Percentiles rank a stretch among this genome's conserved stretches.
Evolutionary conservation across 306 rosid species (phyloP).

Genomic region (Gleditsia sinensis): DNA sequence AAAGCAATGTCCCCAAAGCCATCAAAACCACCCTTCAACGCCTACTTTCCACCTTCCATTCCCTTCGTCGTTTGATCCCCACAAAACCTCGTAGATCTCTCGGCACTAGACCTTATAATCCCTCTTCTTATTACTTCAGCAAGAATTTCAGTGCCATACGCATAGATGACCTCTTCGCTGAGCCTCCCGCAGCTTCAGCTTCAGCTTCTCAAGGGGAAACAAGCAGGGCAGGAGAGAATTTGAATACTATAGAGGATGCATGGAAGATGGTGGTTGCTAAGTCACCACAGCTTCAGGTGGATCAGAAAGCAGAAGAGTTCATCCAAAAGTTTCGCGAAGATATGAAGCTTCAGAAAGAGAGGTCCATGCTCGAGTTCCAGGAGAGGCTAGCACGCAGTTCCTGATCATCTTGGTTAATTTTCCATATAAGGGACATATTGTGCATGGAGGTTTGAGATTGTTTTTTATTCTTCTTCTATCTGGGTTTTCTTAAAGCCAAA

Average conservation of each 20-base stretch:
- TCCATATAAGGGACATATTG: neutral
- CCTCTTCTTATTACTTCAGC: conserved; percentile 31
- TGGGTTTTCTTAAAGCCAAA: neutral
- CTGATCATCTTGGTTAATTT: conserved; percentile 18
- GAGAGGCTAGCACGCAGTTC: conserved; percentile 47
- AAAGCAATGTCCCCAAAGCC: conserved; percentile 41
- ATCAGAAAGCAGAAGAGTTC: conserved; percentile 49
- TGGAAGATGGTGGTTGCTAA: conserved; percentile 49
- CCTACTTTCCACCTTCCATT: conserved; percentile 37
- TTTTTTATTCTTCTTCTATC: neutral
- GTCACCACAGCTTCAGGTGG: conserved; percentile 49
- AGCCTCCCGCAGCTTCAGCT: conserved; percentile 5
- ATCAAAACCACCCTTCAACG: conserved; percentile 44
- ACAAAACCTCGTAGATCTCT: conserved; percentile 45
- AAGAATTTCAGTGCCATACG: conserved; percentile 45
- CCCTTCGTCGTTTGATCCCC: conserved; percentile 39
- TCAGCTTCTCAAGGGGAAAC: conserved; percentile 32
- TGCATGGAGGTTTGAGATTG: conserved; percentile 6
- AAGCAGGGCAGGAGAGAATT: conserved; percentile 30
- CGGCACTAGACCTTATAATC: conserved; percentile 22
- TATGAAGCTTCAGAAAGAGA: conserved; percentile 54
- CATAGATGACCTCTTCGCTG: conserved; percentile 64
- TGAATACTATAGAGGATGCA: conserved; percentile 46
- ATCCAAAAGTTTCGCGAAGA: conserved; percentile 44
- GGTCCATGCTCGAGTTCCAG: conserved; percentile 46